These are phyloP conservation scores for Cercospora sesami DNA, from an alignment of 2,329 filamentous ascomycete species.

Conservation along the genomic window DNA sequence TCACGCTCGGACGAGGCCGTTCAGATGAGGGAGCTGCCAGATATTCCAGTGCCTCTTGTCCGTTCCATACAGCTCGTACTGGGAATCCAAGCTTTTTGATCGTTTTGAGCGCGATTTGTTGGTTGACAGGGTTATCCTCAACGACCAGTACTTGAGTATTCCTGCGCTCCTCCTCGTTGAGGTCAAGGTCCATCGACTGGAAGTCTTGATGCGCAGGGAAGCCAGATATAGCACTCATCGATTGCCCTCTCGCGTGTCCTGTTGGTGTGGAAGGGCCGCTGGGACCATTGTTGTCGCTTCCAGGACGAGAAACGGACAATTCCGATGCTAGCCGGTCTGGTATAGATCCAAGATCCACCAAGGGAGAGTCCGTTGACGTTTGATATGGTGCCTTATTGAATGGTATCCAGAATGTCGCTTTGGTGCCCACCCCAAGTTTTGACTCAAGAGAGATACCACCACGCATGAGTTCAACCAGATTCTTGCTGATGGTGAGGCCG, in stretches of 20 bases:
- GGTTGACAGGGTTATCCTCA: conserved; percentile 70
- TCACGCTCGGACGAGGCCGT: conserved; percentile 66
- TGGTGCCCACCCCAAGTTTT: conserved; percentile 66
- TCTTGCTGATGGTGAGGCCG: conserved; percentile 78
- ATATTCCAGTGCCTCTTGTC: conserved; percentile 75
- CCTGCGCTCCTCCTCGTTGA: conserved; percentile 60
- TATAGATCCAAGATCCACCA: conserved; percentile 64
- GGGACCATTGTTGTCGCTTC: conserved; percentile 56
- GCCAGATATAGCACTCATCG: conserved; percentile 18
- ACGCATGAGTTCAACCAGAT: conserved; percentile 75
- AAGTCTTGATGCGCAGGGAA: conserved; percentile 41
- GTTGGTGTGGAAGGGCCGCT: conserved; percentile 45
- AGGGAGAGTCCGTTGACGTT: conserved; percentile 46
- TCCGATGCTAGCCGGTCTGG: conserved; percentile 65
- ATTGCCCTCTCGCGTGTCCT: conserved; percentile 18
- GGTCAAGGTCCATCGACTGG: conserved; percentile 49
- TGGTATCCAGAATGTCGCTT: conserved; percentile 73
- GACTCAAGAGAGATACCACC: conserved; percentile 72
- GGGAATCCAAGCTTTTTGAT: conserved; percentile 72
- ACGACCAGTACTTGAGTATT: conserved; percentile 72
- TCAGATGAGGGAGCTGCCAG: conserved; percentile 48
- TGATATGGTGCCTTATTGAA: conserved; percentile 68
- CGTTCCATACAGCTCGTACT: conserved; percentile 72
- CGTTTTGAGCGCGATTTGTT: conserved; percentile 73
- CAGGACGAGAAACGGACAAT: conserved; percentile 62